Base-by-base conservation (phyloP, 1,139 yeast genomes). In the Sugiyamaella castrensis region DNA sequence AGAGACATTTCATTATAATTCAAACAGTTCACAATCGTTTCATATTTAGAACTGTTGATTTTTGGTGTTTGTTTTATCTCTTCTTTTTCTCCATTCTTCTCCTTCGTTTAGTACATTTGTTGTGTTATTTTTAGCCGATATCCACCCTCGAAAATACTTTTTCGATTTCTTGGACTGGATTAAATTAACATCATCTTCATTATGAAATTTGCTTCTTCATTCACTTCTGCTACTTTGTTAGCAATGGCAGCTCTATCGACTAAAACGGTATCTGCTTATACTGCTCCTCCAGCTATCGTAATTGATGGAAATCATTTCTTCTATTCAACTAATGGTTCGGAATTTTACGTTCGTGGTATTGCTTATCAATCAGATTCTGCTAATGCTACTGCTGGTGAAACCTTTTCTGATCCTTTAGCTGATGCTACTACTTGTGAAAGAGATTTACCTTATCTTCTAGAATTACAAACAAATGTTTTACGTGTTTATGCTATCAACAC, bases 401-500 rank as follows among this genome's bases (percentile, higher is more conserved):
- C 76, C 41, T 80, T 80, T 61, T 71, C 79, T 36, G 73, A 88
- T 68, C 96, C 96, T 27, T 72, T 88, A 52, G 85, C 88, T 40
- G 87, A 87, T 65, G 71, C 69, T 40, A 74, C 63, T 2, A 67
- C 78, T 27, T 87, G 97, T 76, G 71, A 79, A 60, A 82, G 98
- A 67, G 98, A 91, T 66, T 76, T 89, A 57, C 80, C 63, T 32
- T 63, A 65, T 48, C 83, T 88, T 68, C 84, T 81, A 71, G 79
- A 81, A 37, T 74, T 88, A 52, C 87, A 88, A 1, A 78, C 88
- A 48, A 88, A 88, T 68, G 84, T 96, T 1, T 75, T 92, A 43
- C 78, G 98, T 55, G 86, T 92, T 11, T 92, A 92, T 65, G 87
- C 97, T 1, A 76, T 92, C 41, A 88, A 91, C 66, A 84, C 96